These are phyloP conservation scores for Chionographis japonica DNA, from an alignment of 106 monocot genomes.

Conservation along the genomic window DNA sequence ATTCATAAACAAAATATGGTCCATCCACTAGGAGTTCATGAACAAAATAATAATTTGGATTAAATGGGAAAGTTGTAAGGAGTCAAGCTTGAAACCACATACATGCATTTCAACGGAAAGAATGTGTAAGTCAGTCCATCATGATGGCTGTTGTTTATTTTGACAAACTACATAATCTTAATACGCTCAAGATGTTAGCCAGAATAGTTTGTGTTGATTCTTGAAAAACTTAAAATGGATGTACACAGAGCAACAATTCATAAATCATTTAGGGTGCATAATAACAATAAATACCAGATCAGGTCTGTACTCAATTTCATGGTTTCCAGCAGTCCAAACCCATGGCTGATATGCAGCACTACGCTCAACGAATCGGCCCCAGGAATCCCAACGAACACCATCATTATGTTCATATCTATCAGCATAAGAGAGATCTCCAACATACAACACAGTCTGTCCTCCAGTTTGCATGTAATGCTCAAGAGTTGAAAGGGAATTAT, in stretches of 20 bases:
- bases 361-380: slow-evolving; percentile 72
- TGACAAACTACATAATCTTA: too few relatives aligned
- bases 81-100: too few relatives aligned
- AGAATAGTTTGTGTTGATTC: too few relatives aligned
- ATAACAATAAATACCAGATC: slow-evolving; percentile 58
- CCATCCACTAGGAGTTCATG: too few relatives aligned
- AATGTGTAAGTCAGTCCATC: too few relatives aligned
- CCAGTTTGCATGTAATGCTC: slow-evolving; percentile 80
- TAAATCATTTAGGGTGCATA: background rate
- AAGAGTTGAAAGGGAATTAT: slow-evolving; percentile 88
- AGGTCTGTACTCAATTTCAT: slow-evolving; percentile 90
- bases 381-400: slow-evolving; percentile 89
- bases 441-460: slow-evolving; percentile 73
- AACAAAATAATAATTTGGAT: too few relatives aligned
- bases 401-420: slow-evolving; percentile 76
- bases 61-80: too few relatives aligned
- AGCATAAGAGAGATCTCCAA: slow-evolving; percentile 97
- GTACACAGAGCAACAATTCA: background rate
- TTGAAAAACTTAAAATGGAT: too few relatives aligned
- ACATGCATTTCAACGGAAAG: too few relatives aligned
- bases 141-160: too few relatives aligned
- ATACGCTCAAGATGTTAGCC: too few relatives aligned
- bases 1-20: too few relatives aligned
- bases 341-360: slow-evolving; percentile 83
- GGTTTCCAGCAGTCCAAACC: slow-evolving; percentile 91